phyloP scores from a whole-genome alignment of 2,329 filamentous ascomycete species.

The Fusarium neocosmosporiellum region DNA sequence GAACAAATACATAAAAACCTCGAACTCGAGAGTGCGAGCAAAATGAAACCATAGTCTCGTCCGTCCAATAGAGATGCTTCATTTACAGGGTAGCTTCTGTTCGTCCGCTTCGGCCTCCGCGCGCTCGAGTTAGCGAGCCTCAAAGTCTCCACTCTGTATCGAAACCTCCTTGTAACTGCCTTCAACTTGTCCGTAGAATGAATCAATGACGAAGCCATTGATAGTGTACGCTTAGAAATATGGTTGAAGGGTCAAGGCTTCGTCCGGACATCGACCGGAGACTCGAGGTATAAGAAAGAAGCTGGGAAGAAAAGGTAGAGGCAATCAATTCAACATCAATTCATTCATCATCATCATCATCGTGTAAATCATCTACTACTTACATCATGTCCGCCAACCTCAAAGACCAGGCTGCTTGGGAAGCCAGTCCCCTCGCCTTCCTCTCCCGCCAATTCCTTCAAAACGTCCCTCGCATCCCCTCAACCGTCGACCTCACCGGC shows the following conservation, averaged over 20 bases:
- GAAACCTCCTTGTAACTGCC: neutral
- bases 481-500: constrained; percentile 44
- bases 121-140: constrained; percentile 6
- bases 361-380: neutral
- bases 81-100: neutral
- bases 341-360: neutral
- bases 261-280: constrained; percentile 27
- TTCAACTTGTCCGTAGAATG: neutral
- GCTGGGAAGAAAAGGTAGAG: neutral
- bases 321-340: neutral
- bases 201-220: neutral
- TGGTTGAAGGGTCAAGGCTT: neutral
- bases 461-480: constrained; percentile 38
- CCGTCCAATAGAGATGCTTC: neutral
- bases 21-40: neutral
- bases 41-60: neutral
- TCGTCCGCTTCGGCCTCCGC: constrained; percentile 39
- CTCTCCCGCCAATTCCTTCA: constrained; percentile 41
- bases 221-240: neutral
- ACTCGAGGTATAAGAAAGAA: constrained; percentile 16
- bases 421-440: constrained; percentile 37
- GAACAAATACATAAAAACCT: neutral
- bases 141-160: neutral
- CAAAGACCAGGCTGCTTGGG: constrained; percentile 35
- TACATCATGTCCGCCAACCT: constrained; percentile 35